Evolutionary conservation across 2,329 filamentous ascomycete genomes (phyloP), one percentile per base, ranked within the genome.

Genomic region (Clonostachys rhizophaga): DNA sequence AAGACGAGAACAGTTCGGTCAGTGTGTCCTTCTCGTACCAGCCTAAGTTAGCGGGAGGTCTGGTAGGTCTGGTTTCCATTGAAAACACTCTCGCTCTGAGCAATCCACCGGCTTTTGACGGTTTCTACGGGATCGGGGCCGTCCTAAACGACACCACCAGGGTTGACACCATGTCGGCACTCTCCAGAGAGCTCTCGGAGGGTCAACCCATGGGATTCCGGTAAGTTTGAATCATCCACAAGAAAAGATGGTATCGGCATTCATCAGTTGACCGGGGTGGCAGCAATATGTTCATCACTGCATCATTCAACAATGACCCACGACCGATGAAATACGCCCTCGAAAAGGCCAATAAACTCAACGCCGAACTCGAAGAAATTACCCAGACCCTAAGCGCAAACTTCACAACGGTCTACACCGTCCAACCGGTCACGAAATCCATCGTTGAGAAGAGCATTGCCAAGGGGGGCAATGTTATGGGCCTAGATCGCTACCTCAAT

Each of bases 221-320:
- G 20, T 45, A 10, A 39, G 36, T 39, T 14, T 18, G 10, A 8
- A 39, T 18, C 14, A n/a, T n/a, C 7, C 36, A n/a, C 4, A 61
- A 58, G 5, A 50, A 52, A 1, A 56, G 58, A 1, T 61, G 65
- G 14, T 58, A 59, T 0, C 34, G 57, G 14, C 59, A 62, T 14
- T 58, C 20, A 13, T 20, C 12, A 3, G 17, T 9, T 18, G 8
- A 49, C 42, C 11, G 36, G 36, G 11, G 7, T 39, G 36, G 17
- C 36, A 62, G 58, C 39, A 62, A 65, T 41, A 56, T 58, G 2
- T 71, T 68, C 67, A 67, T 64, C 51, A 65, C 66, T 0, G 47
- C 57, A 9, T 54, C 60, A 0, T 62, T 68, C 50, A 62, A 66
- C 44, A 69, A 69, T 47, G 61, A 69, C 42, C 54, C 58, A 1